These are phyloP conservation scores for Aspergillus melleus DNA, from an alignment of 2,329 filamentous ascomycete genomes.

Conservation along the genomic window DNA sequence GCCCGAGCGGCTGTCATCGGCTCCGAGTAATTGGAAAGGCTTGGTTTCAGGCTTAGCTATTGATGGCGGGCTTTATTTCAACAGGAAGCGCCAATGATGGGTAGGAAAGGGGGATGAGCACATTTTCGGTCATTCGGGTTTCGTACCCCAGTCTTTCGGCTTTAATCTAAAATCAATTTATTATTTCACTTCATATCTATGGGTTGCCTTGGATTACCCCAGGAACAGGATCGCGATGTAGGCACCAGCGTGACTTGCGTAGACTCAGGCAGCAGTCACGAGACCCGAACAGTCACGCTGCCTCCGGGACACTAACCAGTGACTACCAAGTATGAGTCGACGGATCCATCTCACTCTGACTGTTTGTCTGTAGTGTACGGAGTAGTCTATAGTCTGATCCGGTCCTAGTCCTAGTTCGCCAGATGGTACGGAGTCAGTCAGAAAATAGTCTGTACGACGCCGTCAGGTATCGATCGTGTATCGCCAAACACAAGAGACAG, in stretches of 20 bases:
- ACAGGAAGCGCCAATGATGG: constrained; percentile 6
- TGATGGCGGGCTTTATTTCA: neutral
- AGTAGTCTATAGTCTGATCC: too few relatives aligned
- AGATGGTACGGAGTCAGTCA: too few relatives aligned
- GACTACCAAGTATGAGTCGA: neutral
- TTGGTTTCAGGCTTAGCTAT: neutral
- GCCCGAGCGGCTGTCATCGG: constrained; percentile 55
- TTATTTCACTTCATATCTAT: neutral
- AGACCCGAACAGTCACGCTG: neutral
- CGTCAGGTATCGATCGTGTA: too few relatives aligned
- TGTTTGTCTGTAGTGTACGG: too few relatives aligned
- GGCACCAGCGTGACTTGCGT: neutral
- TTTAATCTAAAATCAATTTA: neutral
- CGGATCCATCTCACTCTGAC: too few relatives aligned
- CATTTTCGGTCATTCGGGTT: neutral
- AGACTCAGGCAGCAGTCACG: neutral
- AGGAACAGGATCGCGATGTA: neutral
- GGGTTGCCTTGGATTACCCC: neutral
- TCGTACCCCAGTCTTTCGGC: neutral
- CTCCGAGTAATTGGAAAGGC: neutral
- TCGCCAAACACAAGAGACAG: too few relatives aligned
- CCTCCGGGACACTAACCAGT: too few relatives aligned
- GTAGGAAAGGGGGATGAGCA: neutral
- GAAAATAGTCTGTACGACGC: too few relatives aligned
- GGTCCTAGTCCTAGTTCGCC: too few relatives aligned